Evolutionary conservation across 1,284 basidiomycete species (phyloP), one percentile per base, ranked within the genome.

Genomic region (Ustilago curta): DNA sequence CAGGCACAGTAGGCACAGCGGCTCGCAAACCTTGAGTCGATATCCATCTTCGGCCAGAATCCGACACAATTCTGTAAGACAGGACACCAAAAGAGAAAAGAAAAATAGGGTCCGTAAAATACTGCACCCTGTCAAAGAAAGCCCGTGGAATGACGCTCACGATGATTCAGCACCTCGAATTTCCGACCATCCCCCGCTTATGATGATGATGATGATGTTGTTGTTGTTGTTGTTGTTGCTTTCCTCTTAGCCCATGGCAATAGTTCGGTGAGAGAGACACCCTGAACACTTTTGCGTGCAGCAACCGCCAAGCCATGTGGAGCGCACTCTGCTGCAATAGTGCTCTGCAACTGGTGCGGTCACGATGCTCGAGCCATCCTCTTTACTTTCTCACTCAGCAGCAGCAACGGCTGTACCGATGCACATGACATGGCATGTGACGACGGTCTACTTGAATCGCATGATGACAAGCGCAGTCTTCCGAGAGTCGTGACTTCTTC

Each of bases 141-240:
- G 16, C 4, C 4, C 27, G 45, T 29, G 25, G 27, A 21, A 55
- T 62, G 59, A 62, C 59, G 59, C 47, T 43, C 32, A 6, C 16
- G 59, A 55, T 62, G 59, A 62, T 39, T 62, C 59, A 62, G 59
- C 59, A 55, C 25, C 49, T 37, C 35, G 35, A 37, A 37, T 7
- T 32, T 37, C 12, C 35, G 4, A 19, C 50, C 32, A 8, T 19
- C 31, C 1, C 27, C 43, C 11, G 9, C 32, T 29, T 19, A 39
- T 37, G 43, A 25, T 29, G 55, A 35, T 39, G 45, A n/a, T 35
- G 25, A 16, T 29, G 8, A 37, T 31, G n/a, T n/a, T n/a, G n/a
- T n/a, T n/a, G n/a, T n/a, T n/a, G n/a, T n/a, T n/a, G n/a, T n/a
- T n/a, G n/a, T n/a, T 27, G 27, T 27, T 16, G 29, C 43, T 44